Evolutionary conservation across 2,329 filamentous ascomycete species (phyloP).

Genomic region (Nemania sp.): DNA sequence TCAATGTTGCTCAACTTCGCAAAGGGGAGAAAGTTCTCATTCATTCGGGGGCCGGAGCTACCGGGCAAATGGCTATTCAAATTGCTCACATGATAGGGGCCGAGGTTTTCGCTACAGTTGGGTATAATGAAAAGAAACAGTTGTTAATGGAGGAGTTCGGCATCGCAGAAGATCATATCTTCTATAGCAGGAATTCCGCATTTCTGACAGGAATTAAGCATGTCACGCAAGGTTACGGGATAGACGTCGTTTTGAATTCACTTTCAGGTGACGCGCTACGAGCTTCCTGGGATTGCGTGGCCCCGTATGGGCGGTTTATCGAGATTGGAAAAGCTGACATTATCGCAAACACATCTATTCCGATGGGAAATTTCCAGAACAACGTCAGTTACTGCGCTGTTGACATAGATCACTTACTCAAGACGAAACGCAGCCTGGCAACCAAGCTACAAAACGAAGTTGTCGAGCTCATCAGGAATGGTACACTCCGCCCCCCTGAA

Average conservation of each 20-base stretch:
- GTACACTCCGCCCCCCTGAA: background rate
- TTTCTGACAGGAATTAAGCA: slow-evolving; percentile 48
- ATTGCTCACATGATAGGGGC: slow-evolving; percentile 48
- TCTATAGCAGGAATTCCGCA: background rate
- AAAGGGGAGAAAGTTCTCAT: slow-evolving; percentile 52
- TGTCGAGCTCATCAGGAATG: background rate
- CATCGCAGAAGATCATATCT: background rate
- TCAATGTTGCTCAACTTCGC: background rate
- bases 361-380: slow-evolving; percentile 54
- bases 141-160: slow-evolving; percentile 39
- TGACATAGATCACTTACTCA: slow-evolving; percentile 26
- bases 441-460: background rate
- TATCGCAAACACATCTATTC: slow-evolving; percentile 51
- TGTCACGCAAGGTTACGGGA: slow-evolving; percentile 46
- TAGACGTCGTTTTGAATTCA: slow-evolving; percentile 41
- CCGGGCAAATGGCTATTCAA: slow-evolving; percentile 58
- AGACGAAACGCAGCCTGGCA: background rate
- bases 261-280: slow-evolving; percentile 47
- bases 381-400: slow-evolving; percentile 40
- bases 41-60: slow-evolving; percentile 58
- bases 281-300: slow-evolving; percentile 51
- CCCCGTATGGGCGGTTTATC: slow-evolving; percentile 51
- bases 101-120: slow-evolving; percentile 51
- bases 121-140: slow-evolving; percentile 48
- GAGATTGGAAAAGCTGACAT: slow-evolving; percentile 54